phyloP scores from a whole-genome alignment of 495 filamentous ascomycete species.

The Bacidia gigantensis region DNA sequence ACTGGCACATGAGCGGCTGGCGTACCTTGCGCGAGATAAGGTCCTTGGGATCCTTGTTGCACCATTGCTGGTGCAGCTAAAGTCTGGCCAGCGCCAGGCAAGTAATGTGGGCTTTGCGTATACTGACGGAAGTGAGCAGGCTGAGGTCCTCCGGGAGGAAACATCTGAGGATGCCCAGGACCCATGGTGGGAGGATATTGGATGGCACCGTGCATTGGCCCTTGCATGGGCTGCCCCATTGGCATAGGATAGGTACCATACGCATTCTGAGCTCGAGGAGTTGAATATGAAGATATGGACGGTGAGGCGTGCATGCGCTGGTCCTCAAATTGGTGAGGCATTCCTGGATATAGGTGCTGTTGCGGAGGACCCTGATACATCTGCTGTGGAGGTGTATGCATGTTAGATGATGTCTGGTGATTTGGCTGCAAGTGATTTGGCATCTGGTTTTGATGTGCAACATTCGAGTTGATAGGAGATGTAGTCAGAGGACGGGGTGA shows the following conservation, averaged over 20 bases:
- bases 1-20: slow-evolving; percentile 57
- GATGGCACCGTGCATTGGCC: background rate
- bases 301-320: slow-evolving; percentile 78
- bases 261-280: slow-evolving; percentile 58
- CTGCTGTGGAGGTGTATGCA: slow-evolving; percentile 50
- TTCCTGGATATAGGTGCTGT: slow-evolving; percentile 45
- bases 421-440: slow-evolving; percentile 44
- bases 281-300: slow-evolving; percentile 60
- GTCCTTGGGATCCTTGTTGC: slow-evolving; percentile 50
- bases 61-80: slow-evolving; percentile 70
- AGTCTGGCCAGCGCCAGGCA: slow-evolving; percentile 47
- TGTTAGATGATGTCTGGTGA: slow-evolving; percentile 20
- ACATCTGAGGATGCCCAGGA: slow-evolving; percentile 54
- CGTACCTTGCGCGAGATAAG: slow-evolving; percentile 43
- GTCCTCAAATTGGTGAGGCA: slow-evolving; percentile 57
- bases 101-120: slow-evolving; percentile 47
- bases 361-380: slow-evolving; percentile 53
- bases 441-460: slow-evolving; percentile 67
- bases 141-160: slow-evolving; percentile 49
- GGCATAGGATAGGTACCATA: slow-evolving; percentile 57
- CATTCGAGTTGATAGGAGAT: slow-evolving; percentile 34
- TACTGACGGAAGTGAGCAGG: slow-evolving; percentile 30
- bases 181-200: slow-evolving; percentile 55
- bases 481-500: slow-evolving; percentile 53
- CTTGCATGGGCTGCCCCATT: slow-evolving; percentile 44